Base-by-base conservation (phyloP, 2,329 filamentous ascomycete genomes). In the Amesomyces nigricolor region DNA sequence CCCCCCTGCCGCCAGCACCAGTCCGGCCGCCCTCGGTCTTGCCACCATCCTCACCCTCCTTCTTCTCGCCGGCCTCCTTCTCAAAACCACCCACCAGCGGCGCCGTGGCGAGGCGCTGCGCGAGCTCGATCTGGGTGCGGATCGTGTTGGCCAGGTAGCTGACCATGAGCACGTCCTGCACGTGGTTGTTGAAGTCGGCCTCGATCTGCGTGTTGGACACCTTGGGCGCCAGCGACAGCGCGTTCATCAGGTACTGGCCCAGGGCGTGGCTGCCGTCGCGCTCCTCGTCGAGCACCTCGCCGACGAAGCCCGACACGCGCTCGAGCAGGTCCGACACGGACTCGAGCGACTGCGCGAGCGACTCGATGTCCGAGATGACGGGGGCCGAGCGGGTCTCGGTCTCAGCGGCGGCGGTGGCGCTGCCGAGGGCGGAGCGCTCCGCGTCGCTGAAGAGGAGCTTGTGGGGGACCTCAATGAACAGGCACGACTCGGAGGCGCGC, bases 151-250 rank as follows among this genome's bases (percentile, higher is more conserved):
- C 91, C 62, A 99, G 82, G 78, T 99, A 99, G 64, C 91, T 95
- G 66, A 99, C 91, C 73, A 97, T 91, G 63, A 99, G 85, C 59
- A 99, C 91, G 72, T 99, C 94, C 78, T 99, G 94, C 73, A 99
- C 91, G 78, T 99, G 94, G 79, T 95, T 96, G 84, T 99, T 99
- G 83, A 99, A 99, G 78, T 97, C 91, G 70, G 87, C 82, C 80
- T 99, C 94, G 69, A 99, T 91, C 71, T 95, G 88, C 59, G 85
- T 81, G 38, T 87, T 78, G 67, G 96, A 89, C 59, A 97, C 94
- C 81, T 97, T 99, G 68, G 94, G 94, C 54, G 92, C 90, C 61
- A 99, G 78, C 46, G 89, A 91, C 61, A 99, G 82, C 39, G 92
- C 87, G 72, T 95, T 95, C 80, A 97, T 88, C 64, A 99, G 79